Base-by-base conservation (phyloP, 1,284 basidiomycete genomes). In the Ustilago xerochloae region DNA sequence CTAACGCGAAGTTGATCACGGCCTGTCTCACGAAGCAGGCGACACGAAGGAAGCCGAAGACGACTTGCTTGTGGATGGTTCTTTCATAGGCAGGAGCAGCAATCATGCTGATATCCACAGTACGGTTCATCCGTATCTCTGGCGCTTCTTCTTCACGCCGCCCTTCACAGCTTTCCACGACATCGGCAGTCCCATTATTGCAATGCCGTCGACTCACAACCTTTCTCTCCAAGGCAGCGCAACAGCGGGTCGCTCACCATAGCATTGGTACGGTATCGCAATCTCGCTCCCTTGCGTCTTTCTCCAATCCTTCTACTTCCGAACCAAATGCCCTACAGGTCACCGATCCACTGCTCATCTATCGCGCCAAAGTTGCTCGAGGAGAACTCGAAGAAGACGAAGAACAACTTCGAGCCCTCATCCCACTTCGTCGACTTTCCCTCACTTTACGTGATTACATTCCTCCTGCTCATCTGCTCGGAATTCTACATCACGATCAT, bases 401-500 rank as follows among this genome's bases (percentile, higher is more conserved):
- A 60, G 89, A 90, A 61, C 90, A 92, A 79, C 86, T 91, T 18
- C 85, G 90, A 18, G 88, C 88, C 4, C 85, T 91, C n/a, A 89
- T 91, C 85, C 86, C 88, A 84, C 86, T 89, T 16, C 84, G 88
- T 33, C 86, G 86, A 33, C 77, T 89, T 32, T 87, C 87, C 46
- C 86, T 84, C 30, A 85, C 86, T 4, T 81, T 90, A 9, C 78
- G 85, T 28, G 87, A 87, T 51, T 89, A 90, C 78, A 86, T 87
- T 7, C 89, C 89, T 41, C 87, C 83, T 1, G 77, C 84, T 0
- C 79, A 81, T n/a, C 67, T 84, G 18, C 67, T 76, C 29, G 79
- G 77, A n/a, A 79, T 78, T 18, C 77, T 78, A 39, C 29, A 74
- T 16, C n/a, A 61, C 16, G 65, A n/a, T n/a, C n/a, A 74, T 38